Evolutionary conservation across 805 yeast genomes (phyloP).

Genomic region (Dipodascopsis uninucleata): DNA sequence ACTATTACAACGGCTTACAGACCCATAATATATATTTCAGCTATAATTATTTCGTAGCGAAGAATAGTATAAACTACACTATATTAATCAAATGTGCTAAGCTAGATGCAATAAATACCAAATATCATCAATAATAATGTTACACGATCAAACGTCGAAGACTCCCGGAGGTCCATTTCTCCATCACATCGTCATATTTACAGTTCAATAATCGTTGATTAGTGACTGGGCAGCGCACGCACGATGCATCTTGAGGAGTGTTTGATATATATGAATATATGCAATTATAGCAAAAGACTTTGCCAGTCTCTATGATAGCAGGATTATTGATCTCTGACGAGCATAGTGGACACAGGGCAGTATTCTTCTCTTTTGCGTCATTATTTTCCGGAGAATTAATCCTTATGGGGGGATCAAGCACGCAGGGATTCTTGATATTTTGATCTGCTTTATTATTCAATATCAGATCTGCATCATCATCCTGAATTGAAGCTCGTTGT

Average conservation of each 20-base stretch:
- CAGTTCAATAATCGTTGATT: constrained; percentile 71
- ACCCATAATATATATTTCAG: too few relatives aligned
- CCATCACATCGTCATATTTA: constrained; percentile 51
- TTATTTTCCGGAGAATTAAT: constrained; percentile 1
- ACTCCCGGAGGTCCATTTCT: constrained; percentile 66
- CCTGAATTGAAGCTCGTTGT: constrained; percentile 8
- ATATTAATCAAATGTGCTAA: too few relatives aligned
- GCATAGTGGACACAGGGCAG: constrained; percentile 55
- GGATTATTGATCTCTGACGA: constrained; percentile 64
- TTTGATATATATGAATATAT: constrained; percentile 61
- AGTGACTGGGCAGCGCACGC: constrained; percentile 82
- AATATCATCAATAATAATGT: too few relatives aligned
- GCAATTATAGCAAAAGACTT: constrained; percentile 85
- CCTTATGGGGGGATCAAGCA: constrained; percentile 22
- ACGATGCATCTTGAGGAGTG: constrained; percentile 35
- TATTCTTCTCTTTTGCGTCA: constrained; percentile 13
- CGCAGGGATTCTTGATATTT: constrained; percentile 31
- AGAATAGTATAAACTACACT: too few relatives aligned
- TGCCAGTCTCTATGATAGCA: constrained; percentile 86
- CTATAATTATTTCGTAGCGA: too few relatives aligned
- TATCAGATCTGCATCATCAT: not conserved
- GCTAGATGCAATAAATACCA: too few relatives aligned
- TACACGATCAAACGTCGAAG: constrained; percentile 68
- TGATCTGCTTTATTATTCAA: constrained; percentile 13
- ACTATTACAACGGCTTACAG: too few relatives aligned